phyloP scores from a whole-genome alignment of 352 stramenopile species.

The Phytopythium kandeliae region DNA sequence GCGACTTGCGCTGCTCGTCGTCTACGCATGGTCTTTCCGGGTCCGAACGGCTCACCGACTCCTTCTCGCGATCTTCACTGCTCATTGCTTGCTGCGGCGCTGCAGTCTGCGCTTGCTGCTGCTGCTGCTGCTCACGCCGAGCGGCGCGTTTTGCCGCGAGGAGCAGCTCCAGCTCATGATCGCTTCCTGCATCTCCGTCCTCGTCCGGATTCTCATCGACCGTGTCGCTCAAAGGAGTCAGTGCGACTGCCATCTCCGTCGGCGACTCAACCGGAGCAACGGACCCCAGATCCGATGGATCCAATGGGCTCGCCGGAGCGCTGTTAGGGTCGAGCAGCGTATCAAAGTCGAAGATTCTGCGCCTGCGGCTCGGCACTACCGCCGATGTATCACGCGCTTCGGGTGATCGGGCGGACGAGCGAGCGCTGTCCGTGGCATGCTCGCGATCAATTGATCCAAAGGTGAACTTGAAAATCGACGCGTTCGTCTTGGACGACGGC shows the following conservation, averaged over 20 bases:
- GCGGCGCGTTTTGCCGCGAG: slow-evolving; percentile 24
- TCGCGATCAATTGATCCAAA: neutral
- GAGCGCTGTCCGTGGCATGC: no score
- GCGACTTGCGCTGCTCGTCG: neutral
- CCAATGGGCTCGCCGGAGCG: no score
- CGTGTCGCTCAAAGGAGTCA: neutral
- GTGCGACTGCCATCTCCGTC: neutral
- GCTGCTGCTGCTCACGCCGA: slow-evolving; percentile 6
- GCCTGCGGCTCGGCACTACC: no score
- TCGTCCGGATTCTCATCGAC: slow-evolving; percentile 6
- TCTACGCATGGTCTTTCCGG: neutral
- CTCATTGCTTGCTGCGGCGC: neutral
- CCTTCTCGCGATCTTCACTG: neutral
- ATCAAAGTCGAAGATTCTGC: slow-evolving; percentile 48
- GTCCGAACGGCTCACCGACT: neutral
- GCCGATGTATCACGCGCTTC: no score
- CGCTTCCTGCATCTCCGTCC: neutral
- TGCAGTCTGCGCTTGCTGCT: neutral
- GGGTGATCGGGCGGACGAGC: no score
- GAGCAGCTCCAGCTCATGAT: slow-evolving; percentile 21
- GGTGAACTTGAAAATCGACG: neutral
- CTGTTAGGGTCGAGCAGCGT: slow-evolving; percentile 22
- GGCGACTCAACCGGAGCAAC: neutral
- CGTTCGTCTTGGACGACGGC: neutral
- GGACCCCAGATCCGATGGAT: neutral